Conservation (phyloP, 2,329 filamentous ascomycete genomes). For the Talaromyces sp. region DNA sequence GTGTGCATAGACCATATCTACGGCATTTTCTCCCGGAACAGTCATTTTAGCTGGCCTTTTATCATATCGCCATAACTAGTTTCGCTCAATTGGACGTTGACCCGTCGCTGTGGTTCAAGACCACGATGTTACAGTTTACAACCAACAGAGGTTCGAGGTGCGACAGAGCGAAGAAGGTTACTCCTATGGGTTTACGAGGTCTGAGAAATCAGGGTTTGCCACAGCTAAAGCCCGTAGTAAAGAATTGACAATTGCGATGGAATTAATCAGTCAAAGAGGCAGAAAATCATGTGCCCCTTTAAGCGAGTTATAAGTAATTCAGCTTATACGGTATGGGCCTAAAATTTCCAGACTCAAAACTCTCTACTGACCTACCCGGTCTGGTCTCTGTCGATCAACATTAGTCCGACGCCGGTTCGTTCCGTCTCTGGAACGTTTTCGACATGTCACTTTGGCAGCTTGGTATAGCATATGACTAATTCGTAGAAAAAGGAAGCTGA, state of each 20-base stretch:
- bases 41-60: neutral
- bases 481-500: neutral
- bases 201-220: neutral
- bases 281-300: neutral
- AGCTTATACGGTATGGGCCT: neutral
- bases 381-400: conserved; percentile 8
- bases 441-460: neutral
- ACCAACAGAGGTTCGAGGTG: neutral
- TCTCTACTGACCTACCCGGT: conserved; percentile 1
- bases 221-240: neutral
- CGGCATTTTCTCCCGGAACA: neutral
- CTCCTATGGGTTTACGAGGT: neutral
- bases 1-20: neutral
- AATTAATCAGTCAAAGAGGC: neutral
- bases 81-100: neutral
- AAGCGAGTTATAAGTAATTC: neutral
- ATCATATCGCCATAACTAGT: neutral
- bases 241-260: neutral
- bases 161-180: neutral
- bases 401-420: conserved; percentile 2
- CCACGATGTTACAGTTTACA: neutral
- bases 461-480: neutral
- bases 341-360: neutral
- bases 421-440: neutral
- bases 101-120: neutral